A percentile compares a stretch with the other conserved stretches of the same genome.
phyloP scores from a whole-genome alignment of 495 filamentous ascomycete species.

The Hypoxylon fuscum region DNA sequence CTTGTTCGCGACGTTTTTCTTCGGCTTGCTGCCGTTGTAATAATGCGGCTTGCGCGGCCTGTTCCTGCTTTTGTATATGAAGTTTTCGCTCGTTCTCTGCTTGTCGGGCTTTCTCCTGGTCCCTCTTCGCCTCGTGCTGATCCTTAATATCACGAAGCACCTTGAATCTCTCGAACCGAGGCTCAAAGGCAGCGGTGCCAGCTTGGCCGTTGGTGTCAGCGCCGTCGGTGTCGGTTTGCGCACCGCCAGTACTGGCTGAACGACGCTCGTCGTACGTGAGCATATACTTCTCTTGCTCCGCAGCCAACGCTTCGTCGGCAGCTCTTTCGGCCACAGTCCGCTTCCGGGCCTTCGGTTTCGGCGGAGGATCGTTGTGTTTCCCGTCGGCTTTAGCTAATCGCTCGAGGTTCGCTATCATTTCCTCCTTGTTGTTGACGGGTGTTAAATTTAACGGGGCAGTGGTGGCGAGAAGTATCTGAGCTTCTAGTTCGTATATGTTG shows the following conservation, averaged over 20 bases:
- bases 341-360: slow-evolving; percentile 88
- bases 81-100: slow-evolving; percentile 74
- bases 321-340: slow-evolving; percentile 93
- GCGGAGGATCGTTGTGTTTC: slow-evolving; percentile 75
- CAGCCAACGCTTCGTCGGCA: slow-evolving; percentile 89
- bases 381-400: slow-evolving; percentile 68
- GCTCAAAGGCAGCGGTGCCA: slow-evolving; percentile 76
- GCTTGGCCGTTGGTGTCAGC: slow-evolving; percentile 78
- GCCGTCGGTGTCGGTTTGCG: slow-evolving; percentile 66
- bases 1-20: slow-evolving; percentile 46
- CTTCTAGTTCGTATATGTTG: slow-evolving; percentile 77
- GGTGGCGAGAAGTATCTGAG: slow-evolving; percentile 74
- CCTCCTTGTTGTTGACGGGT: slow-evolving; percentile 71
- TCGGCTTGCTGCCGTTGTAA: slow-evolving; percentile 48
- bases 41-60: slow-evolving; percentile 40
- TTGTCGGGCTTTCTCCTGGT: slow-evolving; percentile 66
- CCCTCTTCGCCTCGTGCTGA: slow-evolving; percentile 76
- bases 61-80: slow-evolving; percentile 57
- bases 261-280: slow-evolving; percentile 90
- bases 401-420: slow-evolving; percentile 73
- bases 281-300: slow-evolving; percentile 89
- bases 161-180: slow-evolving; percentile 90
- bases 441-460: slow-evolving; percentile 79
- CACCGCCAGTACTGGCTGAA: slow-evolving; percentile 64
- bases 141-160: slow-evolving; percentile 83